Conservation (phyloP, 2,329 filamentous ascomycete genomes). For the Epichloe amarillans region DNA sequence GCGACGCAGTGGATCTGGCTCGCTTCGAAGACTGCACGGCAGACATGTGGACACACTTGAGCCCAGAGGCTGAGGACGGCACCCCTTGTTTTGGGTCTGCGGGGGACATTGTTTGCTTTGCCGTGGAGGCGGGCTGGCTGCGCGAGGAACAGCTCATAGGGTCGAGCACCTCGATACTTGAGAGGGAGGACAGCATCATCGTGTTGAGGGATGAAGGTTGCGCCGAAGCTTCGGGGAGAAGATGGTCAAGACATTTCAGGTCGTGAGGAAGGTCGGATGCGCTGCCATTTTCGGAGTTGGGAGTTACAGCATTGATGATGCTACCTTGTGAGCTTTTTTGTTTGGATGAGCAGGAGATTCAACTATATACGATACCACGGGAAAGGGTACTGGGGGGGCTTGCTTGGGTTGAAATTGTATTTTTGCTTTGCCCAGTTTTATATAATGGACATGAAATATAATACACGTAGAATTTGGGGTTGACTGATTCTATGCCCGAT, state of each 20-base stretch:
- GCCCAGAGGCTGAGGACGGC: constrained; percentile 33
- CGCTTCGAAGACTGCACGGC: constrained; percentile 33
- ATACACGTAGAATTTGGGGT: too few relatives aligned
- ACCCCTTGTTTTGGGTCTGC: constrained; percentile 41
- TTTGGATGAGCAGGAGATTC: background rate
- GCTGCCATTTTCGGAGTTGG: too few relatives aligned
- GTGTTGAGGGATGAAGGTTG: constrained; percentile 15
- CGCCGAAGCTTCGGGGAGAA: constrained; percentile 11
- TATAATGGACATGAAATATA: background rate
- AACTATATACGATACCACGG: background rate
- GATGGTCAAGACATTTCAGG: constrained; percentile 11
- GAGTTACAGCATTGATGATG: too few relatives aligned
- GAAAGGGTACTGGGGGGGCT: background rate
- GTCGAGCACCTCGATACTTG: constrained; percentile 20
- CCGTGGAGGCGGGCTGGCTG: constrained; percentile 45
- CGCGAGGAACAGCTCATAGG: constrained; percentile 36
- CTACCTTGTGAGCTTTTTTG: too few relatives aligned
- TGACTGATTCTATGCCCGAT: too few relatives aligned
- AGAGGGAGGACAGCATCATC: constrained; percentile 30
- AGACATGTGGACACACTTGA: constrained; percentile 40
- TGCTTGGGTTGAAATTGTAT: background rate
- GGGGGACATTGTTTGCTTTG: constrained; percentile 42
- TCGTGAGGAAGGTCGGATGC: background rate
- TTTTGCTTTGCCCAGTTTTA: background rate
- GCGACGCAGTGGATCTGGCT: constrained; percentile 30